phyloP scores from a whole-genome alignment of 371 early-diverging fungal genomes.

The Rhizopus arrhizus region DNA sequence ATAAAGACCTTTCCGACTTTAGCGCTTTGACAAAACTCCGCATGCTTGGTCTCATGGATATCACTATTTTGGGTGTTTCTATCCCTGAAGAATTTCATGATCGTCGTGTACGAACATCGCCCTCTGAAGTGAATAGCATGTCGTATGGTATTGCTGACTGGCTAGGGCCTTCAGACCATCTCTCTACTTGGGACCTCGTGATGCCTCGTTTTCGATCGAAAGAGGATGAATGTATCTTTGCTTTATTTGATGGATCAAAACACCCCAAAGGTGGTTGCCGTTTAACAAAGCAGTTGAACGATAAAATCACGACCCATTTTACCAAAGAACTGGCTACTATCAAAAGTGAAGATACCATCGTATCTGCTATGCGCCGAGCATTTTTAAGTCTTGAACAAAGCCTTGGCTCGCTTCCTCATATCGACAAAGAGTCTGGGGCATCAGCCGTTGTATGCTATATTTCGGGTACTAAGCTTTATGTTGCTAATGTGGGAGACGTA shows the following conservation, averaged over 20 bases:
- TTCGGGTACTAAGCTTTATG: slow-evolving; percentile 72
- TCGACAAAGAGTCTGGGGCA: slow-evolving; percentile 59
- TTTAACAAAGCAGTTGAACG: slow-evolving; percentile 71
- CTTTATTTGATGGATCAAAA: slow-evolving; percentile 78
- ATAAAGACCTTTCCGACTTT: slow-evolving; percentile 74
- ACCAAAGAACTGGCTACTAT: slow-evolving; percentile 69
- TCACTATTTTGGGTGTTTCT: slow-evolving; percentile 76
- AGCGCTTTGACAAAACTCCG: slow-evolving; percentile 75
- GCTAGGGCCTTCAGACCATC: slow-evolving; percentile 58
- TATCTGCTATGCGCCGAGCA: slow-evolving; percentile 64
- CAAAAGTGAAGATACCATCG: slow-evolving; percentile 49
- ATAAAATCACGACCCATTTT: slow-evolving; percentile 64
- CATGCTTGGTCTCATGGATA: slow-evolving; percentile 84
- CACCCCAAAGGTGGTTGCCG: slow-evolving; percentile 54
- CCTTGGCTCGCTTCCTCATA: slow-evolving; percentile 35
- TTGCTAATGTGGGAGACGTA: slow-evolving; percentile 87
- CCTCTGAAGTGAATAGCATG: slow-evolving; percentile 74
- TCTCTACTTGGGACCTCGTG: slow-evolving; percentile 79
- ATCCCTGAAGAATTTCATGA: slow-evolving; percentile 78
- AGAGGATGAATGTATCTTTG: slow-evolving; percentile 85
- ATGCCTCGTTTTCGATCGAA: slow-evolving; percentile 73
- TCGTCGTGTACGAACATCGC: slow-evolving; percentile 81
- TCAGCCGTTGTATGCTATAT: slow-evolving; percentile 77
- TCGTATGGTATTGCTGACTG: slow-evolving; percentile 86
- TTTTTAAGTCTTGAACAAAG: slow-evolving; percentile 78